A percentile compares a stretch with the other conserved stretches of the same genome.
These are phyloP conservation scores for Gaertneriomyces semiglobifer DNA, from an alignment of 192 early-diverging fungal species.

Conservation along the genomic window DNA sequence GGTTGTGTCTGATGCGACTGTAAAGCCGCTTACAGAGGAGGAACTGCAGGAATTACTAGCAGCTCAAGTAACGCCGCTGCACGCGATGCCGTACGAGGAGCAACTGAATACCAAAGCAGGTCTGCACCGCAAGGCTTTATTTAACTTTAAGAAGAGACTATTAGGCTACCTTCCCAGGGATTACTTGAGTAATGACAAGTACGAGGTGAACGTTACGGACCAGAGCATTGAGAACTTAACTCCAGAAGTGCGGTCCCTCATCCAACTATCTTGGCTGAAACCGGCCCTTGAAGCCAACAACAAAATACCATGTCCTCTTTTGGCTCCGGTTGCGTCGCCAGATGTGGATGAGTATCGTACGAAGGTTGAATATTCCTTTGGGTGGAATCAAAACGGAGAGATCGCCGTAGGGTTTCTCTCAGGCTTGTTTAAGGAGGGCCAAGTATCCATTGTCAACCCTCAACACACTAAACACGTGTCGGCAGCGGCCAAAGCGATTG, in stretches of 20 bases:
- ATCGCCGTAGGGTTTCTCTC: conserved; percentile 62
- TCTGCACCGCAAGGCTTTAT: conserved; percentile 36
- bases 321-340: conserved; percentile 51
- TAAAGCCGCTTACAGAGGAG: conserved; percentile 50
- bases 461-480: conserved; percentile 36
- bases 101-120: conserved; percentile 56
- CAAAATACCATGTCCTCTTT: conserved; percentile 29
- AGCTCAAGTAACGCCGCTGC: conserved; percentile 70
- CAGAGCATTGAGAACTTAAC: conserved; percentile 28
- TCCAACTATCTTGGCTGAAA: conserved; percentile 18
- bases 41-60: conserved; percentile 60
- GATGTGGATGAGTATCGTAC: conserved; percentile 59
- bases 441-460: conserved; percentile 48
- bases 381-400: conserved; percentile 52
- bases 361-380: conserved; percentile 78
- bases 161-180: conserved; percentile 34
- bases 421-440: conserved; percentile 63
- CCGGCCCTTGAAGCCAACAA: conserved; percentile 5
- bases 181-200: conserved; percentile 3
- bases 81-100: conserved; percentile 54
- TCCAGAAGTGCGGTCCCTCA: conserved; percentile 24
- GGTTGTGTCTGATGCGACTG: conserved; percentile 14
- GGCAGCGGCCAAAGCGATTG: conserved; percentile 49
- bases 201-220: not conserved
- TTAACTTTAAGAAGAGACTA: conserved; percentile 38